Percentiles rank a stretch among this genome's conserved stretches.
Evolutionary conservation across 78 protist genomes (phyloP).

Genomic region (Chrysochromulina tobinii): DNA sequence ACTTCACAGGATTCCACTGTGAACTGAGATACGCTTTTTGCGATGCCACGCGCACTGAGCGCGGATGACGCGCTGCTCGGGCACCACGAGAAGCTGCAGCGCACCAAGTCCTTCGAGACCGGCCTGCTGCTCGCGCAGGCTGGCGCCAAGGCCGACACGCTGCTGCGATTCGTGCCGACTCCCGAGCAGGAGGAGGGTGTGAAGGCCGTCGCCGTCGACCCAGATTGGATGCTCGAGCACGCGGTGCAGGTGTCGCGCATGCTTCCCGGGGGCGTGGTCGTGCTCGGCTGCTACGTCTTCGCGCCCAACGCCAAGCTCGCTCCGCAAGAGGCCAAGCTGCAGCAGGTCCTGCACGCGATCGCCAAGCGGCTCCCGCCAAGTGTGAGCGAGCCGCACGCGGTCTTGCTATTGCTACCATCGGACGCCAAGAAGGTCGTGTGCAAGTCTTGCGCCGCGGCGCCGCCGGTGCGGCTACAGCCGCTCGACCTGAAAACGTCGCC

Average conservation of each 20-base stretch:
- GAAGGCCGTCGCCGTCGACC: background rate
- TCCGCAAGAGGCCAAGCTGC: background rate
- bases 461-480: no score
- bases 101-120: background rate
- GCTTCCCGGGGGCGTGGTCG: background rate
- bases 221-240: background rate
- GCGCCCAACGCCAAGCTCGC: background rate
- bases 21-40: no score
- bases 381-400: background rate
- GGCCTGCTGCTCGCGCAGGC: background rate
- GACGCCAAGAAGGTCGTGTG: background rate
- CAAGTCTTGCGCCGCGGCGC: no score
- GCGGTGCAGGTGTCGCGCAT: background rate
- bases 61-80: no score
- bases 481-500: no score
- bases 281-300: background rate
- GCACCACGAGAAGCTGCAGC: background rate
- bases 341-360: background rate
- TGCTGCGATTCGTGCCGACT: background rate
- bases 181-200: background rate
- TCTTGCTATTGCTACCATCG: background rate
- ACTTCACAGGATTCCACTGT: no score
- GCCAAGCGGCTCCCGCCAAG: background rate
- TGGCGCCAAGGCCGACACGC: background rate
- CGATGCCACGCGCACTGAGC: no score